Evolutionary conservation across 2,329 filamentous ascomycete genomes (phyloP).

Genomic region (Epichloe scottii): DNA sequence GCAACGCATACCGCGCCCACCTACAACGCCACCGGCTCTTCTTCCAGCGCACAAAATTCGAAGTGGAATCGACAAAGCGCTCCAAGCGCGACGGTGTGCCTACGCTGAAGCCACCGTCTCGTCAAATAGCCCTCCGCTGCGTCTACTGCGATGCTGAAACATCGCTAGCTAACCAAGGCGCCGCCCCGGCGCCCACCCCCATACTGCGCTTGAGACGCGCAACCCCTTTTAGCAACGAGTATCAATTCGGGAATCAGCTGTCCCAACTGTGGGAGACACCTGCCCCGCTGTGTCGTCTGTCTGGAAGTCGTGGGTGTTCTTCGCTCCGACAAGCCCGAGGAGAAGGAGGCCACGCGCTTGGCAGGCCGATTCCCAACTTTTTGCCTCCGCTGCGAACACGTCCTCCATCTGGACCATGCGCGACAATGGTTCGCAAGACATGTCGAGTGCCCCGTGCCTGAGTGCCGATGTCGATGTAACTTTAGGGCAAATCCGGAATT

Average conservation of each 20-base stretch:
- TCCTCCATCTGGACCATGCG: constrained; percentile 54
- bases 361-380: constrained; percentile 54
- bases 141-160: constrained; percentile 59
- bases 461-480: constrained; percentile 54
- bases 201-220: constrained; percentile 23
- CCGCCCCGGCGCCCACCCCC: constrained; percentile 9
- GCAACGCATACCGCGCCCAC: constrained; percentile 56
- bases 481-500: constrained; percentile 48
- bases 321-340: constrained; percentile 44
- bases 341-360: constrained; percentile 34
- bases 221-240: constrained; percentile 45
- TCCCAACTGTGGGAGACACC: constrained; percentile 52
- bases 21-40: constrained; percentile 62
- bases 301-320: constrained; percentile 54
- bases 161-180: constrained; percentile 30
- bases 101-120: constrained; percentile 50
- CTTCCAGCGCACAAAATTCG: constrained; percentile 64
- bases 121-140: constrained; percentile 64
- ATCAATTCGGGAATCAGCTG: constrained; percentile 51
- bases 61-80: constrained; percentile 60
- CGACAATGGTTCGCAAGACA: constrained; percentile 54
- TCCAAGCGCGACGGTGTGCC: constrained; percentile 51
- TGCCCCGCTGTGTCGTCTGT: constrained; percentile 56
- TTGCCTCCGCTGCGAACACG: constrained; percentile 56
- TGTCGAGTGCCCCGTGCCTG: constrained; percentile 54